A percentile compares a stretch with the other conserved stretches of the same genome.
Conservation (phyloP, 1,284 basidiomycete species). For the Ganoderma multipileum region DNA sequence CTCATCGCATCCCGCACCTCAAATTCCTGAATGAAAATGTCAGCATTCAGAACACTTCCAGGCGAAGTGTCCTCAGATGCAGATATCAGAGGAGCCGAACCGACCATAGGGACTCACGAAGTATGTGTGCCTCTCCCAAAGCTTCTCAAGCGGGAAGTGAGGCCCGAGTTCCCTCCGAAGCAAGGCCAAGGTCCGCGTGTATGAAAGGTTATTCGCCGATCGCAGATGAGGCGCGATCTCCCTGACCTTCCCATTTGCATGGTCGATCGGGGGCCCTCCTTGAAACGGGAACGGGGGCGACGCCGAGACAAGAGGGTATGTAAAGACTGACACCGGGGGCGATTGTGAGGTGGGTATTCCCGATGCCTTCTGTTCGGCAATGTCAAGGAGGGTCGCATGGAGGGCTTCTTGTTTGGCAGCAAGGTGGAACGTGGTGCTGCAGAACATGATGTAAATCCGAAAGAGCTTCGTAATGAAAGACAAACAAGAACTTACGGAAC, state of each 20-base stretch:
- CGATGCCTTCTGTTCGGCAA: conserved; percentile 38
- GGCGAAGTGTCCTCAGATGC: background rate
- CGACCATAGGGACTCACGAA: conserved; percentile 38
- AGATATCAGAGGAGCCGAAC: too few species aligned
- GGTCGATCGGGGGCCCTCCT: conserved; percentile 43
- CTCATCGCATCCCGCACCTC: conserved; percentile 47
- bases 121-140: conserved; percentile 54
- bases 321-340: conserved; percentile 42
- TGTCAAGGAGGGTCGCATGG: conserved; percentile 42
- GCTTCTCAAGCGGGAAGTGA: conserved; percentile 49
- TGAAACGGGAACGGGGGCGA: conserved; percentile 49
- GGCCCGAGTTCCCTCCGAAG: conserved; percentile 49
- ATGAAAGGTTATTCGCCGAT: conserved; percentile 51
- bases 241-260: conserved; percentile 29
- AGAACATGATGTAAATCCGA: conserved; percentile 6
- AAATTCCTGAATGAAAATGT: conserved; percentile 45
- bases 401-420: conserved; percentile 47
- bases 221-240: conserved; percentile 43
- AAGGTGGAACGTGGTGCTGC: conserved; percentile 47
- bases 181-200: conserved; percentile 49
- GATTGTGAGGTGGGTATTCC: conserved; percentile 38
- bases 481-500: conserved; percentile 39
- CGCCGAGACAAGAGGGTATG: conserved; percentile 46
- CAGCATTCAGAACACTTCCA: background rate
- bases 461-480: background rate